Percentiles rank a stretch among this genome's conserved stretches.
Evolutionary conservation across 2,329 filamentous ascomycete species (phyloP).

Genomic region (Colletotrichum sp.): DNA sequence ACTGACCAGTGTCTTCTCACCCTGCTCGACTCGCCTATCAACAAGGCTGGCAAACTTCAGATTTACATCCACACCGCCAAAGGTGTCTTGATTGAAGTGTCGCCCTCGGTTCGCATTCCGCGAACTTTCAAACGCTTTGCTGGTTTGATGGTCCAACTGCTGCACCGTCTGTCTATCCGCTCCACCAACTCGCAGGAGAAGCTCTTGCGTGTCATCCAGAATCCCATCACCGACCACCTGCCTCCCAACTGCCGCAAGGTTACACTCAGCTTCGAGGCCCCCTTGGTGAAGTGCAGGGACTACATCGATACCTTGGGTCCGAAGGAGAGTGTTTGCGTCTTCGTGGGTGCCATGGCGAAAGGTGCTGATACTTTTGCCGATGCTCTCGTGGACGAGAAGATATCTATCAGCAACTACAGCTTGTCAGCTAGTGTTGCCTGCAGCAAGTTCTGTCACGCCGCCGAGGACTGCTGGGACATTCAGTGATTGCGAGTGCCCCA

Average conservation of each 20-base stretch:
- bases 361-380: conserved; percentile 96
- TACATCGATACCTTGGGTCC: conserved; percentile 81
- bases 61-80: conserved; percentile 99
- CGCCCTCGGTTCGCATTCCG: conserved; percentile 95
- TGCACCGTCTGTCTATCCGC: conserved; percentile 93
- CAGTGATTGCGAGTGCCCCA: conserved; percentile 60
- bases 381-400: conserved; percentile 92
- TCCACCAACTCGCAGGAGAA: conserved; percentile 98
- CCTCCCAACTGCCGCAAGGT: conserved; percentile 98
- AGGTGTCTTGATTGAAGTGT: conserved; percentile 96
- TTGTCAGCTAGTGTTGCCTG: conserved; percentile 97
- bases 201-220: conserved; percentile 95
- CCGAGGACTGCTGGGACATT: conserved; percentile 95
- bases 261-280: conserved; percentile 92
- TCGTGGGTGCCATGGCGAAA: conserved; percentile 98
- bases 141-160: conserved; percentile 96
- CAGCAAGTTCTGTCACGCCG: conserved; percentile 99
- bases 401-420: conserved; percentile 98
- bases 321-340: conserved; percentile 95
- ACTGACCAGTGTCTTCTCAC: conserved; percentile 85
- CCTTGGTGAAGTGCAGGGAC: conserved; percentile 84
- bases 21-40: conserved; percentile 95
- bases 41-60: conserved; percentile 96
- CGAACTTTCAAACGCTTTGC: conserved; percentile 99
- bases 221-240: conserved; percentile 95